A percentile compares a stretch with the other conserved stretches of the same genome.
phyloP scores from a whole-genome alignment of 2,329 filamentous ascomycete species.

The Clonostachys solani region DNA sequence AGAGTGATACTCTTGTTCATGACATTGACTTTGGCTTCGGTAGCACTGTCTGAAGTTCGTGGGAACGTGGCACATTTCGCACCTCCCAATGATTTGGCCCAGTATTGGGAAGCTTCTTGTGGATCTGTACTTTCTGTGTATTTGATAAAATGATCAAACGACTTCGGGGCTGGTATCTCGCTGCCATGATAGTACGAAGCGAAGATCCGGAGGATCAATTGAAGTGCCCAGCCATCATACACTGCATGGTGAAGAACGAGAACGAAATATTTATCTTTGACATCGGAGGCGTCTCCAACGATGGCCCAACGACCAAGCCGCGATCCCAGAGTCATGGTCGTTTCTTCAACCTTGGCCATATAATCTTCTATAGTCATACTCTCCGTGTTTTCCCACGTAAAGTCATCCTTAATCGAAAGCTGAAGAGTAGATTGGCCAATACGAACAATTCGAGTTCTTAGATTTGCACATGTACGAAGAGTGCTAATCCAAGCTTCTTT shows the following conservation, averaged over 20 bases:
- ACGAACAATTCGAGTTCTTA: slow-evolving; percentile 6
- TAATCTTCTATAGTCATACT: neutral
- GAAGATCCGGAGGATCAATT: slow-evolving; percentile 2
- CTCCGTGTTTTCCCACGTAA: neutral
- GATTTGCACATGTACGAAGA: slow-evolving; percentile 1
- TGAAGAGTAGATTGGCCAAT: slow-evolving; percentile 1
- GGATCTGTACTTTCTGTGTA: slow-evolving; percentile 25
- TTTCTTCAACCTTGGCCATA: neutral
- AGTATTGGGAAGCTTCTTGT: slow-evolving; percentile 2
- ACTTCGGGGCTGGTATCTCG: neutral
- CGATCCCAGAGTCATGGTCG: slow-evolving; percentile 5
- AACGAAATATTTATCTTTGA: slow-evolving; percentile 3
- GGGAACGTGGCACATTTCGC: slow-evolving; percentile 1
- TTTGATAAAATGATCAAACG: slow-evolving; percentile 17
- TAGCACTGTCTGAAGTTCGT: neutral
- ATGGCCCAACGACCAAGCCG: slow-evolving; percentile 6
- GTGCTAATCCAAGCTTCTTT: slow-evolving; percentile 14
- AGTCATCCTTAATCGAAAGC: slow-evolving; percentile 2
- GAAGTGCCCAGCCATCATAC: slow-evolving; percentile 9
- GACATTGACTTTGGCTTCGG: neutral
- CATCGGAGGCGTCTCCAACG: neutral
- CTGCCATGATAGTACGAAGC: neutral
- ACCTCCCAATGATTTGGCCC: slow-evolving; percentile 5
- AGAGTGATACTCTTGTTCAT: slow-evolving; percentile 1
- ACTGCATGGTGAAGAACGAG: slow-evolving; percentile 10